Evolutionary conservation across 176 grass and related monocot species (phyloP).

Genomic region (Puya raimondii): DNA sequence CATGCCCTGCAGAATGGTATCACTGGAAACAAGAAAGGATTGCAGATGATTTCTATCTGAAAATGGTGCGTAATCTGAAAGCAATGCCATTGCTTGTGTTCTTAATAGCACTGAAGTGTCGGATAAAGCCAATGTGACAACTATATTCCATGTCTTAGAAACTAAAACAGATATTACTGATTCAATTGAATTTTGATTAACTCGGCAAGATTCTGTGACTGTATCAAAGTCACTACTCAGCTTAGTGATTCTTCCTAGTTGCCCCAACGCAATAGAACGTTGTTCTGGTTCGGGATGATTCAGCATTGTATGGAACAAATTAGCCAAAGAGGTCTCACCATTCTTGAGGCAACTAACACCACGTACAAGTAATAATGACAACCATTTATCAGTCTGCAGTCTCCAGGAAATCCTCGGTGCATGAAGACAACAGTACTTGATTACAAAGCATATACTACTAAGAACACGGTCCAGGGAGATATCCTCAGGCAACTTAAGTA

Average conservation of each 20-base stretch:
- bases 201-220: slow-evolving; percentile 15
- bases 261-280: slow-evolving; percentile 60
- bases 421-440: slow-evolving; percentile 57
- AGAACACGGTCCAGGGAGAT: slow-evolving; percentile 43
- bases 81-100: slow-evolving; percentile 62
- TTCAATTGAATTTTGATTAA: slow-evolving; percentile 29
- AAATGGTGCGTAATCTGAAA: slow-evolving; percentile 66
- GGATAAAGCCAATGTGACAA: slow-evolving; percentile 48
- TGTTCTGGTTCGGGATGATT: slow-evolving; percentile 95
- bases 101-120: slow-evolving; percentile 75
- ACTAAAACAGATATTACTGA: slow-evolving; percentile 39
- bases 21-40: slow-evolving; percentile 61
- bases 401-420: slow-evolving; percentile 85
- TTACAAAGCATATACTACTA: slow-evolving; percentile 36
- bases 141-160: slow-evolving; percentile 68
- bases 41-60: slow-evolving; percentile 52
- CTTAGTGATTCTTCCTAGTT: slow-evolving; percentile 67
- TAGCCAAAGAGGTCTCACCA: slow-evolving; percentile 43
- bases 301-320: slow-evolving; percentile 68
- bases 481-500: slow-evolving; percentile 45
- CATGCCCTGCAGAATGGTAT: slow-evolving; percentile 40
- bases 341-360: slow-evolving; percentile 34
- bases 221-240: slow-evolving; percentile 29
- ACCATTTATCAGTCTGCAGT: slow-evolving; percentile 79
- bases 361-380: slow-evolving; percentile 44